phyloP scores from a whole-genome alignment of 108 stramenopile genomes.

The Pelagomonas calceolata region DNA sequence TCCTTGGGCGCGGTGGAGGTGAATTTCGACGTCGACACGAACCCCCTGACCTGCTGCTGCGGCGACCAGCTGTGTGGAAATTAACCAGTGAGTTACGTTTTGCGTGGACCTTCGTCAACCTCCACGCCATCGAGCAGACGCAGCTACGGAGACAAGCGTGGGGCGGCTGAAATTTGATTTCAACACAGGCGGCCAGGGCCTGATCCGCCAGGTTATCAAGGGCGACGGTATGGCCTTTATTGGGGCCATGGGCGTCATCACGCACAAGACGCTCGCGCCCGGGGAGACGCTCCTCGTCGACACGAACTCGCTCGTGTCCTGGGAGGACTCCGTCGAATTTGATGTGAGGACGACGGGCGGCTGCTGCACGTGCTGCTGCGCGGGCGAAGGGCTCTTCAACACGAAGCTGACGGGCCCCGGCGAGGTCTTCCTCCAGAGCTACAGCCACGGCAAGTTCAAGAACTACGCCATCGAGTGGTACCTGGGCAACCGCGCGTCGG shows the following conservation, averaged over 20 bases:
- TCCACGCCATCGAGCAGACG: too few relatives aligned
- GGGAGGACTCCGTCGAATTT: constrained; percentile 35
- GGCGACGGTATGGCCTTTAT: constrained; percentile 33
- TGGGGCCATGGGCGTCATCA: constrained; percentile 49
- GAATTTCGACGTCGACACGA: constrained; percentile 34
- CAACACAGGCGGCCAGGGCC: constrained; percentile 13
- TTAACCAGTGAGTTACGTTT: too few relatives aligned
- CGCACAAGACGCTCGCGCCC: constrained; percentile 18
- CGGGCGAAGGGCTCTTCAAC: constrained; percentile 47
- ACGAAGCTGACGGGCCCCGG: constrained; percentile 43
- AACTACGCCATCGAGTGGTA: neutral
- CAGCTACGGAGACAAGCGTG: too few relatives aligned
- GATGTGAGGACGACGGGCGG: constrained; percentile 39
- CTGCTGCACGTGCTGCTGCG: constrained; percentile 40
- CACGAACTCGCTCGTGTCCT: constrained; percentile 34
- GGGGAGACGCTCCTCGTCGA: constrained; percentile 43
- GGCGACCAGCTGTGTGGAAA: too few relatives aligned
- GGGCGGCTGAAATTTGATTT: too few relatives aligned
- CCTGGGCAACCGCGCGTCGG: too few relatives aligned
- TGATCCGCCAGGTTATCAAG: constrained; percentile 36
- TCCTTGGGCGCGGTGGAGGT: constrained; percentile 36
- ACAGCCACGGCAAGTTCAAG: neutral
- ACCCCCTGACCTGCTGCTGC: constrained; percentile 43
- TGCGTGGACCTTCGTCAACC: too few relatives aligned
- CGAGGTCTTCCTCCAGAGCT: constrained; percentile 21